Evolutionary conservation across 345 rosid species (phyloP).

Genomic region (Eucalyptus marginata): DNA sequence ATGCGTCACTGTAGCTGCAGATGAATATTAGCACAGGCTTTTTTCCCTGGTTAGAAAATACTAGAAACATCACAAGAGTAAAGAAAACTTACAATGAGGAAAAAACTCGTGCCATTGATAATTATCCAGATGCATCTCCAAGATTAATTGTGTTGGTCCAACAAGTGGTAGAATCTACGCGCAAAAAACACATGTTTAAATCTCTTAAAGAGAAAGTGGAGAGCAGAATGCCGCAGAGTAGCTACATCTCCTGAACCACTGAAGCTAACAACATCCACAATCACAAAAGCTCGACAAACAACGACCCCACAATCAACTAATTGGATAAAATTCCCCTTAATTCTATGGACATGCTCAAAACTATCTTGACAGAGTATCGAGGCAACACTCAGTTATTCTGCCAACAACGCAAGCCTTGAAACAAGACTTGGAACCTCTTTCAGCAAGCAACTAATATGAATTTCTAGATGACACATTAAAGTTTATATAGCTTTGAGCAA

Average conservation of each 20-base stretch:
- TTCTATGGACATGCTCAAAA: neutral
- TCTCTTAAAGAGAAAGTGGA: neutral
- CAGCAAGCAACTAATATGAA: neutral
- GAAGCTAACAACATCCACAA: neutral
- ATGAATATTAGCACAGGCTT: conserved; percentile 1
- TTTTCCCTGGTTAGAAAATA: neutral
- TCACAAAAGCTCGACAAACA: neutral
- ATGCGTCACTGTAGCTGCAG: conserved; percentile 44
- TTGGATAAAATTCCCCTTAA: neutral
- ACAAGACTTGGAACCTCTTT: neutral
- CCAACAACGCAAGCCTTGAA: neutral
- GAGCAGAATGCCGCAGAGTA: neutral
- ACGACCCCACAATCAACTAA: neutral
- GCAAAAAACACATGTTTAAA: neutral
- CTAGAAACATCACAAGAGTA: neutral
- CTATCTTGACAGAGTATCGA: neutral
- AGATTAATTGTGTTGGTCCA: conserved; percentile 66
- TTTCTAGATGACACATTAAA: neutral
- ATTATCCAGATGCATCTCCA: conserved; percentile 40
- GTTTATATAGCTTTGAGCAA: neutral
- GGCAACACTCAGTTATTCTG: neutral
- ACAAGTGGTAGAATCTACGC: conserved; percentile 77
- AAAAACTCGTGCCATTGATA: conserved; percentile 88
- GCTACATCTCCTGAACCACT: neutral
- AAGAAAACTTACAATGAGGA: conserved; percentile 41